These are phyloP conservation scores for Cutaneotrichosporon daszewskae DNA, from an alignment of 1,284 basidiomycete genomes.

Conservation along the genomic window DNA sequence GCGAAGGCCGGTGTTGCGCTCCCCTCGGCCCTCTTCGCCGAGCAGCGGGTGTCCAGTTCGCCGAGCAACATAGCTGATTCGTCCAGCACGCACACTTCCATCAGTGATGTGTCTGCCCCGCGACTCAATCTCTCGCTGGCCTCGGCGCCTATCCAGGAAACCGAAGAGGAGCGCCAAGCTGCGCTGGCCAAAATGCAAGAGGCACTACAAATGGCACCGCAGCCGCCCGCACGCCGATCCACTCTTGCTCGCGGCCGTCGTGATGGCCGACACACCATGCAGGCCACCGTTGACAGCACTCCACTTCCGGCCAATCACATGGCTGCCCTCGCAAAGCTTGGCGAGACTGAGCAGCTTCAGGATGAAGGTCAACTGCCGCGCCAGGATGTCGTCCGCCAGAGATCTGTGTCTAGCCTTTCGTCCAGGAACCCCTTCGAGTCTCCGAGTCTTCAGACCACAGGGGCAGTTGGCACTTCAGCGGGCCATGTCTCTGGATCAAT, in stretches of 20 bases:
- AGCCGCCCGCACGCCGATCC: slow-evolving; percentile 35
- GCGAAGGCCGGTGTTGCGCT: slow-evolving; percentile 9
- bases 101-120: background rate
- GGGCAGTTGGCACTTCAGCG: no score
- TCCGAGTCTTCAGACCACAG: slow-evolving; percentile 15
- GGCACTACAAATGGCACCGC: slow-evolving; percentile 39
- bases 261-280: slow-evolving; percentile 51
- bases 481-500: no score
- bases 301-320: slow-evolving; percentile 8
- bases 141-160: slow-evolving; percentile 48
- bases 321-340: slow-evolving; percentile 5
- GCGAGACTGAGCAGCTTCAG: slow-evolving; percentile 7
- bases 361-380: no score
- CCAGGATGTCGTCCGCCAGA: slow-evolving; percentile 18
- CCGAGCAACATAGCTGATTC: slow-evolving; percentile 1
- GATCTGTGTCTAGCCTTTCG: slow-evolving; percentile 25
- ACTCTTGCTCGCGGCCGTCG: slow-evolving; percentile 50
- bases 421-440: slow-evolving; percentile 45
- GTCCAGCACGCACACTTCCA: slow-evolving; percentile 1
- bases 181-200: slow-evolving; percentile 52
- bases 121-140: slow-evolving; percentile 45
- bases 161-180: slow-evolving; percentile 48
- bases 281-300: slow-evolving; percentile 5
- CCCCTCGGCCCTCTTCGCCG: slow-evolving; percentile 15
- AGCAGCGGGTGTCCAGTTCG: slow-evolving; percentile 8